A percentile compares a stretch with the other conserved stretches of the same genome.
Conservation (phyloP, 2,329 filamentous ascomycete species). For the Diaporthe nobilis region DNA sequence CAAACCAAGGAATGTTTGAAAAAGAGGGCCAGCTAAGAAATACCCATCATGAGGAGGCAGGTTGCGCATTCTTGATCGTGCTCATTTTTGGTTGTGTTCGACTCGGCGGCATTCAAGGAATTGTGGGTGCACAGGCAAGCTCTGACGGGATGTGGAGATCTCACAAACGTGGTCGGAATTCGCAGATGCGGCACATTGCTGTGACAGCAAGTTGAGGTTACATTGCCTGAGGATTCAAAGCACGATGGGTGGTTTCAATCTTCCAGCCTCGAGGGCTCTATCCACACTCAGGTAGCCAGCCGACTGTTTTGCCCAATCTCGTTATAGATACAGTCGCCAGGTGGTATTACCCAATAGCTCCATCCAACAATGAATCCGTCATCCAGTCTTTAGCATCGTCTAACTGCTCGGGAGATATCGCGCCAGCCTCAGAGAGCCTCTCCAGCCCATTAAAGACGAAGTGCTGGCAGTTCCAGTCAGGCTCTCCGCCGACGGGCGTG, state of each 20-base stretch:
- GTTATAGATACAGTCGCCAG: no score
- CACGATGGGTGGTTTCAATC: accelerated
- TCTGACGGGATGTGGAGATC: not conserved
- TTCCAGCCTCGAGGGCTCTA: no score
- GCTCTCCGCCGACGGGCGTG: slow-evolving; percentile 12
- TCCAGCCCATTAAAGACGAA: slow-evolving; percentile 1
- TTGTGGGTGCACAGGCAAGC: not conserved
- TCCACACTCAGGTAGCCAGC: no score
- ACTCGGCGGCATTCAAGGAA: not conserved
- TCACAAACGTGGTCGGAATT: not conserved
- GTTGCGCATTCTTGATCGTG: accelerated
- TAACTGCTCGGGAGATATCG: not conserved
- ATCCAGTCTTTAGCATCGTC: slow-evolving; percentile 6
- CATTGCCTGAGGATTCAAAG: accelerated
- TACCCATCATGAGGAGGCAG: not conserved
- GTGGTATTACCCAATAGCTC: not conserved
- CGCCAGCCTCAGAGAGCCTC: not conserved
- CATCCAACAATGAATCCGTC: slow-evolving; percentile 19
- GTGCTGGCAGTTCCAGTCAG: slow-evolving; percentile 20
- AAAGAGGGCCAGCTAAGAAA: no score
- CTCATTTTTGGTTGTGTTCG: no score
- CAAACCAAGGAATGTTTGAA: no score
- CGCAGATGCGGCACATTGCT: not conserved
- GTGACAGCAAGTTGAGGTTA: no score
- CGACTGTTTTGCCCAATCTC: not conserved